phyloP scores from a whole-genome alignment of 2,329 filamentous ascomycete genomes.

The Aspergillus sp. region DNA sequence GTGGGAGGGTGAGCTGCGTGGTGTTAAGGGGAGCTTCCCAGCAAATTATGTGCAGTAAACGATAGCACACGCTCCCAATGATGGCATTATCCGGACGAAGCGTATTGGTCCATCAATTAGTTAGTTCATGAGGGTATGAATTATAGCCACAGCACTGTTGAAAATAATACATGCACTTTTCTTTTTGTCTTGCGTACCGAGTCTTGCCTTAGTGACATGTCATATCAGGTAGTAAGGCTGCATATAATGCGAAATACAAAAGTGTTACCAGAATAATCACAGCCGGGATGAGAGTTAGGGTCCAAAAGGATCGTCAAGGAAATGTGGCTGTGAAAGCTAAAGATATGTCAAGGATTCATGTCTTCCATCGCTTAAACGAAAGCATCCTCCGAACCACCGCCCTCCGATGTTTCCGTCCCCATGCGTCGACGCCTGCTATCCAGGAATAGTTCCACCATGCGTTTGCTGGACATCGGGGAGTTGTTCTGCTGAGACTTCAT shows the following conservation, averaged over 20 bases:
- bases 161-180: not conserved
- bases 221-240: not conserved
- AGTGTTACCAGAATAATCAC: not conserved
- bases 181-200: too few relatives aligned
- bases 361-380: slow-evolving; percentile 22
- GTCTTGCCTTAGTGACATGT: not conserved
- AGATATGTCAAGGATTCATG: too few relatives aligned
- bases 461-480: slow-evolving; percentile 32
- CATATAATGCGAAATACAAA: not conserved
- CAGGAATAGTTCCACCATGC: slow-evolving; percentile 39
- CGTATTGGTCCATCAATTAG: not conserved
- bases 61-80: not conserved
- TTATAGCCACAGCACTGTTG: not conserved
- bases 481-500: slow-evolving; percentile 21
- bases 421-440: slow-evolving; percentile 30
- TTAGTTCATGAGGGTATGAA: not conserved
- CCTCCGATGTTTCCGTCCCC: slow-evolving; percentile 15
- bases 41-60: slow-evolving; percentile 71
- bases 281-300: not conserved
- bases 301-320: not conserved
- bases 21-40: slow-evolving; percentile 70
- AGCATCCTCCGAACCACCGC: slow-evolving; percentile 17
- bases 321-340: not conserved
- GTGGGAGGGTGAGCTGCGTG: slow-evolving; percentile 78
- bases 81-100: not conserved